Evolutionary conservation across 371 early-diverging fungal genomes (phyloP), one percentile per base, ranked within the genome.

Genomic region (Funneliformis caledonium): DNA sequence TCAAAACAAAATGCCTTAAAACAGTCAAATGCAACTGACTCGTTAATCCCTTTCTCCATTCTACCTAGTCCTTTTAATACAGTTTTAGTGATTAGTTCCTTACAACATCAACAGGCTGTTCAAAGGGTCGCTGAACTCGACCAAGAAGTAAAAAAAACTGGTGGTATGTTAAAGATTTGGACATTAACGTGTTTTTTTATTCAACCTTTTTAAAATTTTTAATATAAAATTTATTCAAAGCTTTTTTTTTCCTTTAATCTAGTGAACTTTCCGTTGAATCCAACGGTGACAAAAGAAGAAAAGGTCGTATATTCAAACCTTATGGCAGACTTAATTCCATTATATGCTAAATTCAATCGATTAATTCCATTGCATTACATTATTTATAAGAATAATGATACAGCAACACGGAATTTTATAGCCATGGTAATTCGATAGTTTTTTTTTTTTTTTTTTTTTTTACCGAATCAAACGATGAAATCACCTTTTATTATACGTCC

Each of bases 301-400:
- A 79, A 79, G 45, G 10, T 19, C 8, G 48, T 33, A 31, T 79
- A 79, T 69, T 52, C 79, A 52, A 69, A 43, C 43, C 52, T 69
- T n/a, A 79, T 79, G 19, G 68, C 45, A 43, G 69, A 79, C 10
- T 43, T 79, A 26, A 79, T 64, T 56, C 79, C 79, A 16, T 70
- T 69, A 7, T 79, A 79, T 22, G 79, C 70, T 37, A 79, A 79
- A 70, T 52, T 79, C 56, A 79, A 79, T 79, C 52, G 56, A 47
- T 65, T 79, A 16, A 65, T 79, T 19, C 79, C 79, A 16, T 56
- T 79, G n/a, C 62, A 79, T 65, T 79, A 69, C 43, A 50, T 79
- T 16, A 42, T 79, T 26, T 45, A 56, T 19, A 79, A 79, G 65
- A 79, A 79, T 79, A 79, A 59, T 43, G 70, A 79, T 67, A 48